These are phyloP conservation scores for Plasmodium berghei DNA, from an alignment of 169 alveolate species.

Conservation along the genomic window DNA sequence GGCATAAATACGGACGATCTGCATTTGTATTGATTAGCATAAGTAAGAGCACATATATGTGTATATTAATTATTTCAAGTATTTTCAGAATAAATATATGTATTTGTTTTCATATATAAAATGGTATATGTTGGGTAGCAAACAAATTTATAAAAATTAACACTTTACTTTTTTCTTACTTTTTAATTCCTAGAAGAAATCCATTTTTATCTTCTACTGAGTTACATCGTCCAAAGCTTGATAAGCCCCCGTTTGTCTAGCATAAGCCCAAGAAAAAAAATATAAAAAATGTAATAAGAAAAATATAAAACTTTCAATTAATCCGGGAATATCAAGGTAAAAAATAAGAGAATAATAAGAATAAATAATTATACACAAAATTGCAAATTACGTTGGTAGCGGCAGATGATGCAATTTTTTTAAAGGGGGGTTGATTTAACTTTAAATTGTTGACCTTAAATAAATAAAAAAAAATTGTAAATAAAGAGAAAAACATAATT, in stretches of 20 bases:
- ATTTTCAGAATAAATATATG: not conserved
- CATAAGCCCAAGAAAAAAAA: not conserved
- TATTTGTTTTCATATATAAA: not conserved
- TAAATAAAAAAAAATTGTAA: not conserved
- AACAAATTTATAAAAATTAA: not conserved
- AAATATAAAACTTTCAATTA: not conserved
- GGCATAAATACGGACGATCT: slow-evolving; percentile 72
- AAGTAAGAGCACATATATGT: not conserved
- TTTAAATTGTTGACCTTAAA: slow-evolving; percentile 69
- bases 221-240: slow-evolving; percentile 68
- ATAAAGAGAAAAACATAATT: not conserved
- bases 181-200: slow-evolving; percentile 65
- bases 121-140: not conserved
- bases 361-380: not conserved
- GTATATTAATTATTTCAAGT: not conserved
- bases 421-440: slow-evolving; percentile 44
- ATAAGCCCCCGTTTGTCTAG: slow-evolving; percentile 67
- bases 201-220: slow-evolving; percentile 48
- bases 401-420: slow-evolving; percentile 68
- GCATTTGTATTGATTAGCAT: not conserved
- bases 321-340: not conserved
- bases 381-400: slow-evolving; percentile 52
- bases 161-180: slow-evolving; percentile 8
- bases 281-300: not conserved
- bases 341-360: not conserved